Base-by-base conservation (phyloP, 805 yeast species). In the Torulaspora maleeae region DNA sequence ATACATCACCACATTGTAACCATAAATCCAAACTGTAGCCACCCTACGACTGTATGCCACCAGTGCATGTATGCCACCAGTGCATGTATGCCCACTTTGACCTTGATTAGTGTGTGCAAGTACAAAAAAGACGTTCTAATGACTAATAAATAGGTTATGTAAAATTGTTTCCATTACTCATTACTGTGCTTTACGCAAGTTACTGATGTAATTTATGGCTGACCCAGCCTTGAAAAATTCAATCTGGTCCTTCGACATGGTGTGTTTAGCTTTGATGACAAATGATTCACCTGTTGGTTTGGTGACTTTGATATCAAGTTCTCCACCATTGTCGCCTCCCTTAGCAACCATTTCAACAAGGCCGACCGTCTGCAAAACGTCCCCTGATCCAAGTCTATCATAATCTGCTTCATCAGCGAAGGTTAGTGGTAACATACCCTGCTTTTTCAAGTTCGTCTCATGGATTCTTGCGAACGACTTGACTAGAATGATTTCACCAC, bases 381-480 rank as follows among this genome's bases (percentile, higher is more conserved):
- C 98, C 53, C 93, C 87, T 28, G 90, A 74, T 41, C 79, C 67
- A 47, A 93, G 72, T 61, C 64, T 76, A 67, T 93, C 97, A 65
- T 91, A 93, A 63, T 93, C 99, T 28, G 76, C 71, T 64, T 89
- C 96, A 63, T 91, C 70, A 30, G 88, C 96, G 68, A 93, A 93
- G 20, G 95, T 86, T 63, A 93, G 72, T 28, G 99, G 99, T 62
- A 91, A 76, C 85, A 91, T 81, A 68, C 99, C 99, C 75, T 93
- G 99, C 70, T 93, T 93, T 77, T 91, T 93, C 72, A 91, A 79
- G 70, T 91, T 91, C 28, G 99, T 91, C 74, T 91, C 99, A 70
- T 91, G 99, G 60, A 91, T 91, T 76, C 99, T 84, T 28, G 99
- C 99, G 71, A 91, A 91, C 8, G 97, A 90, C 70, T 90, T 91